Evolutionary conservation across 441 rosid genomes (phyloP).

Genomic region (California macrophylla): DNA sequence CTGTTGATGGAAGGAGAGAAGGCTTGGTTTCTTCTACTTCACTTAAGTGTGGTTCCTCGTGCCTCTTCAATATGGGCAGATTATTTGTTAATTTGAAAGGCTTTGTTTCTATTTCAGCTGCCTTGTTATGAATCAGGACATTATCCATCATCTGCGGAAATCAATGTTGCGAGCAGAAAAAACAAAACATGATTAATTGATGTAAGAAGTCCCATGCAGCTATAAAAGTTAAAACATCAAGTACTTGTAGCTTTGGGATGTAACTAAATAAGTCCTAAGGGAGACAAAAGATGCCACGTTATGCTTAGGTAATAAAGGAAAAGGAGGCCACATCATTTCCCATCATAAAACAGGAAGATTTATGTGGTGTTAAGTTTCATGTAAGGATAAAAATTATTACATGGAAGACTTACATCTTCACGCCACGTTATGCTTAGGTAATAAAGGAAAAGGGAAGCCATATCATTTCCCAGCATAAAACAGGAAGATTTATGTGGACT

Average conservation of each 20-base stretch:
- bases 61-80: constrained; percentile 24
- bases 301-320: not conserved
- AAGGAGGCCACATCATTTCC: not conserved
- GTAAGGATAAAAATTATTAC: no score
- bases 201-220: not conserved
- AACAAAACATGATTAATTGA: not conserved
- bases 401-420: no score
- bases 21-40: constrained; percentile 49
- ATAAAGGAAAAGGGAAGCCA: no score
- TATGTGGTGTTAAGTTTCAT: no score
- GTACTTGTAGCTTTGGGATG: not conserved
- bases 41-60: constrained; percentile 32
- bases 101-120: constrained; percentile 36
- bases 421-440: no score
- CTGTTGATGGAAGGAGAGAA: constrained; percentile 27
- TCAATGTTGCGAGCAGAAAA: not conserved
- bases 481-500: no score
- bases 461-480: no score
- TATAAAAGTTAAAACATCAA: not conserved
- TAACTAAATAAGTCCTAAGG: not conserved
- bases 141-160: constrained; percentile 64
- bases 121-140: constrained; percentile 46
- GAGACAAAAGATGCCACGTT: not conserved
- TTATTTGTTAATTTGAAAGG: constrained; percentile 27
- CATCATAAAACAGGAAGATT: not conserved